A percentile compares a stretch with the other conserved stretches of the same genome.
phyloP scores from a whole-genome alignment of 148 eudicot species.

The Nepenthes gracilis region DNA sequence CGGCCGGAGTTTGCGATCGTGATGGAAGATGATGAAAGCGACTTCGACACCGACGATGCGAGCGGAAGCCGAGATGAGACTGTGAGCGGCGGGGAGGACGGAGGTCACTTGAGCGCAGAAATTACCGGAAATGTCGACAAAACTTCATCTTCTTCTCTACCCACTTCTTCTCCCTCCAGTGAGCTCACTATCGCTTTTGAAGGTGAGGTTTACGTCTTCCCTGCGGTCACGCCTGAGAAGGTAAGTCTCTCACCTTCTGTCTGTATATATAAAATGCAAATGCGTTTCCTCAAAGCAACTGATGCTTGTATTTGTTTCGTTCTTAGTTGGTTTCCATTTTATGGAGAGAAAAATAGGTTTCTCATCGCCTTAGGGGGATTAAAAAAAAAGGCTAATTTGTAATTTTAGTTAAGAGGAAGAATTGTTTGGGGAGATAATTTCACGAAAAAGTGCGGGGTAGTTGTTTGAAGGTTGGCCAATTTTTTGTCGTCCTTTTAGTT shows the following conservation, averaged over 20 bases:
- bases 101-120: constrained; percentile 6
- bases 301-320: too few species aligned
- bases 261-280: background rate
- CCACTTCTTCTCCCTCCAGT: constrained; percentile 15
- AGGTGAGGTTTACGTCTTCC: constrained; percentile 51
- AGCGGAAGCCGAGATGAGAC: constrained; percentile 2
- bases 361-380: too few species aligned
- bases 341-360: too few species aligned
- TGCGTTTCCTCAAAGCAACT: too few species aligned
- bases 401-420: too few species aligned
- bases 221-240: constrained; percentile 68
- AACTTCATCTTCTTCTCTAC: background rate
- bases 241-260: constrained; percentile 6
- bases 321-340: too few species aligned
- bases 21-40: constrained; percentile 16
- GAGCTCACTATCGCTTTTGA: constrained; percentile 54
- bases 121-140: constrained; percentile 5
- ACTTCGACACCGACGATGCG: constrained; percentile 13
- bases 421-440: too few species aligned
- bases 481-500: too few species aligned
- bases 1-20: constrained; percentile 1
- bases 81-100: constrained; percentile 10
- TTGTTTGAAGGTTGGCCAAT: too few species aligned
- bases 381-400: too few species aligned
- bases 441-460: too few species aligned